phyloP scores from a whole-genome alignment of 2,329 filamentous ascomycete species.

The Corinectria fuckeliana region DNA sequence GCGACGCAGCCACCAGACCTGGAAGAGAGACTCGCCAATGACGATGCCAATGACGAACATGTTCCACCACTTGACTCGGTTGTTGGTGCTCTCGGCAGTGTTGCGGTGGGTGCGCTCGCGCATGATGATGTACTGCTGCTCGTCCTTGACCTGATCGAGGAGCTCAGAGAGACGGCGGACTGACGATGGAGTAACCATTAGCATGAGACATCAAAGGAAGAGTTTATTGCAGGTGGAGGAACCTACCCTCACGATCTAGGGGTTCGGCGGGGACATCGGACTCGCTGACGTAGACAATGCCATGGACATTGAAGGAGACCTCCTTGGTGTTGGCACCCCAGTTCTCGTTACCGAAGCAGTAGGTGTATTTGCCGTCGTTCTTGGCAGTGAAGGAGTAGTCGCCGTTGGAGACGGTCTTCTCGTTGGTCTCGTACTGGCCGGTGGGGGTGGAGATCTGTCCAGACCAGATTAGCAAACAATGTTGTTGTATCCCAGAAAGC shows the following conservation, averaged over 20 bases:
- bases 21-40: slow-evolving; percentile 91
- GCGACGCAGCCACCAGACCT: slow-evolving; percentile 98
- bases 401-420: slow-evolving; percentile 83
- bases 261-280: slow-evolving; percentile 84
- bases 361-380: slow-evolving; percentile 86
- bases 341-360: slow-evolving; percentile 99
- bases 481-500: slow-evolving; percentile 1
- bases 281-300: slow-evolving; percentile 96
- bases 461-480: slow-evolving; percentile 25
- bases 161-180: slow-evolving; percentile 85
- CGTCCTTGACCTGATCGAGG: slow-evolving; percentile 91
- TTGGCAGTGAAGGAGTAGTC: slow-evolving; percentile 90
- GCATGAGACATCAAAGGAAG: slow-evolving; percentile 5
- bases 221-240: not conserved
- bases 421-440: slow-evolving; percentile 77
- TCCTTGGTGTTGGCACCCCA: slow-evolving; percentile 97
- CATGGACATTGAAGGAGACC: slow-evolving; percentile 98
- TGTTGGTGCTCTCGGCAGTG: slow-evolving; percentile 98
- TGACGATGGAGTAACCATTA: slow-evolving; percentile 45
- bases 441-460: slow-evolving; percentile 77
- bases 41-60: slow-evolving; percentile 92
- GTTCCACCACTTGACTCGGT: slow-evolving; percentile 99
- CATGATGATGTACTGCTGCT: slow-evolving; percentile 95
- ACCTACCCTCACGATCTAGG: slow-evolving; percentile 84
- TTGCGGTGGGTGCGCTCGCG: slow-evolving; percentile 97